Conservation (phyloP, 1,284 basidiomycete species). For the Malassezia restricta region DNA sequence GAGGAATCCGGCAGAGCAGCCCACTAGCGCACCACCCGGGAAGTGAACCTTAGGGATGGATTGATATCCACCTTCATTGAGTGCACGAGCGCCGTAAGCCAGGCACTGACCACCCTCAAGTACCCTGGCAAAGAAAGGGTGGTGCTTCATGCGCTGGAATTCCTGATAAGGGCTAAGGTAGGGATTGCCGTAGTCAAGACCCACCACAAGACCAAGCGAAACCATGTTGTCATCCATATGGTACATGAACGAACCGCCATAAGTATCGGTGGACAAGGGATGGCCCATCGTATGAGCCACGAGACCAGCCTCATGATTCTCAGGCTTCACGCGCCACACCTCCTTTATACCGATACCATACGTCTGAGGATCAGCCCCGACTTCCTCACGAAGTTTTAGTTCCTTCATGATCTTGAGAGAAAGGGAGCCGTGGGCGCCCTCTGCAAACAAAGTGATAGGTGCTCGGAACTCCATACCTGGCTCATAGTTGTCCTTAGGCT, state of each 20-base stretch:
- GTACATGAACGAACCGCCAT: constrained; percentile 88
- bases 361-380: constrained; percentile 71
- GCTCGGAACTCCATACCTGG: constrained; percentile 94
- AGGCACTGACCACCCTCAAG: constrained; percentile 67
- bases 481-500: constrained; percentile 79
- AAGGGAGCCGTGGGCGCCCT: constrained; percentile 86
- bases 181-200: constrained; percentile 87
- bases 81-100: constrained; percentile 77
- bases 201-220: constrained; percentile 80
- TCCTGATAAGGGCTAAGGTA: constrained; percentile 85
- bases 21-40: constrained; percentile 87
- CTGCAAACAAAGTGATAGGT: constrained; percentile 84
- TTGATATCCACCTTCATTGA: constrained; percentile 92
- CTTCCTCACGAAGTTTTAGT: constrained; percentile 61
- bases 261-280: constrained; percentile 73
- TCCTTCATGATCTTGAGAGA: constrained; percentile 68
- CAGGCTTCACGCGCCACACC: constrained; percentile 78
- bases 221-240: constrained; percentile 91
- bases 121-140: constrained; percentile 73
- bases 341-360: constrained; percentile 96
- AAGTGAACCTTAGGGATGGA: constrained; percentile 82
- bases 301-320: constrained; percentile 67
- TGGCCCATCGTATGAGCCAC: constrained; percentile 89
- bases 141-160: constrained; percentile 94
- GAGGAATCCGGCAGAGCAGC: constrained; percentile 85